Percentiles rank a stretch among this genome's conserved stretches.
Conservation (phyloP, 768 basidiomycete genomes). For the Kwoniella sp. region DNA sequence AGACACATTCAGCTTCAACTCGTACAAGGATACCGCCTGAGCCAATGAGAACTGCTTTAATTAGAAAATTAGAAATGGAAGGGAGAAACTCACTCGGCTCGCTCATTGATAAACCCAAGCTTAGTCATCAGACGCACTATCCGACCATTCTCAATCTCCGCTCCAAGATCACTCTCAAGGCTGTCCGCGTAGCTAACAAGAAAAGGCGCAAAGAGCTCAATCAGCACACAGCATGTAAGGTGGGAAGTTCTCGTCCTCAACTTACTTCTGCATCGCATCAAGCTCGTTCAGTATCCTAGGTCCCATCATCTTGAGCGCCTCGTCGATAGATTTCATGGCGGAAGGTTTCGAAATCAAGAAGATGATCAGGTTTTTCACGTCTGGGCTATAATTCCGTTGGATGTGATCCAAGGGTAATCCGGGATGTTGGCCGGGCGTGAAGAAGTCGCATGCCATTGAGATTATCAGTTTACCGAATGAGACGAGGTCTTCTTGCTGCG, state of each 20-base stretch:
- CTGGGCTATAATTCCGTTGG: conserved; percentile 71
- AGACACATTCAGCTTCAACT: conserved; percentile 1
- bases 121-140: conserved; percentile 86
- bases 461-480: conserved; percentile 85
- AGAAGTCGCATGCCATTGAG: conserved; percentile 71
- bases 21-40: too few species aligned
- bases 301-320: conserved; percentile 78
- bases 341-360: conserved; percentile 72
- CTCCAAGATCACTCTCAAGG: conserved; percentile 77
- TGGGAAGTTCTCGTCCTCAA: conserved; percentile 14
- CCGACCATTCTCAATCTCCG: conserved; percentile 91
- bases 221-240: too few species aligned
- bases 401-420: conserved; percentile 75
- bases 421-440: conserved; percentile 66
- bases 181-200: conserved; percentile 79
- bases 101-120: conserved; percentile 97
- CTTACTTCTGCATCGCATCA: conserved; percentile 78
- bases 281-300: conserved; percentile 73
- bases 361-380: conserved; percentile 76
- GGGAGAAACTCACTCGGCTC: conserved; percentile 85
- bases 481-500: conserved; percentile 78
- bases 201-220: too few species aligned
- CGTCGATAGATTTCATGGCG: conserved; percentile 69
- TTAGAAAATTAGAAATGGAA: too few species aligned
- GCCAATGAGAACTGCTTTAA: too few species aligned